These are phyloP conservation scores for Anthoceros angustus DNA, from an alignment of 225 moss, liverwort and hornwort genomes.

Conservation along the genomic window DNA sequence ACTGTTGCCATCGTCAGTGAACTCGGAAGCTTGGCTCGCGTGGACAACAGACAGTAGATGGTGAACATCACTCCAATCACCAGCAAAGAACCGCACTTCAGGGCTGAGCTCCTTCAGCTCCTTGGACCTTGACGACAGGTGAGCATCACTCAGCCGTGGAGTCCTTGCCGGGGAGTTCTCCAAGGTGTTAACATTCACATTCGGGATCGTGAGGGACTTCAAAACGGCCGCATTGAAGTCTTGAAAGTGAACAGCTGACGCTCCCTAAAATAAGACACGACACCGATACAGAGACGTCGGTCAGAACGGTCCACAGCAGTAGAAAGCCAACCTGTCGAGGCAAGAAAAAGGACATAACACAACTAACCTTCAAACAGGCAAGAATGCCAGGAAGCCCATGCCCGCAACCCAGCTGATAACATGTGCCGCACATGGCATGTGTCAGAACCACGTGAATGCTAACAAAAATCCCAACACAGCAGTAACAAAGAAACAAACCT, in stretches of 20 bases:
- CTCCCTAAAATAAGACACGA: constrained; percentile 35
- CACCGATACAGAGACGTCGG: constrained; percentile 4
- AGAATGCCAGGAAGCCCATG: constrained; percentile 95
- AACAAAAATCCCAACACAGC: constrained; percentile 8
- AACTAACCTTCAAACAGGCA: constrained; percentile 71
- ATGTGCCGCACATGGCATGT: background rate
- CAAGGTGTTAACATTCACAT: constrained; percentile 56
- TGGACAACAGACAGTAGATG: constrained; percentile 41
- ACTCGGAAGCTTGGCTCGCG: background rate
- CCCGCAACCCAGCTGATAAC: constrained; percentile 81
- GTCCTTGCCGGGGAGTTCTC: constrained; percentile 29
- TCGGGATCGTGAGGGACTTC: constrained; percentile 55
- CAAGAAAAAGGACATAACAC: background rate
- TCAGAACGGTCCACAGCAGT: background rate
- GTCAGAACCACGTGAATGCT: background rate
- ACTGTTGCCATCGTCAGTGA: background rate
- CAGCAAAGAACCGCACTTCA: constrained; percentile 70
- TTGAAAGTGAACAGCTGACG: constrained; percentile 85
- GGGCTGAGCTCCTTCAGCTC: constrained; percentile 24
- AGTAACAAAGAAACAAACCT: constrained; percentile 32
- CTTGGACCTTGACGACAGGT: constrained; percentile 15
- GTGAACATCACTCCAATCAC: constrained; percentile 85
- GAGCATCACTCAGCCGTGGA: constrained; percentile 23
- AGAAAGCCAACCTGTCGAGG: background rate
- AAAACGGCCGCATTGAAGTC: constrained; percentile 88